A percentile compares a stretch with the other conserved stretches of the same genome.
Conservation (phyloP, 2,329 filamentous ascomycete species). For the Epichloe elymi region DNA sequence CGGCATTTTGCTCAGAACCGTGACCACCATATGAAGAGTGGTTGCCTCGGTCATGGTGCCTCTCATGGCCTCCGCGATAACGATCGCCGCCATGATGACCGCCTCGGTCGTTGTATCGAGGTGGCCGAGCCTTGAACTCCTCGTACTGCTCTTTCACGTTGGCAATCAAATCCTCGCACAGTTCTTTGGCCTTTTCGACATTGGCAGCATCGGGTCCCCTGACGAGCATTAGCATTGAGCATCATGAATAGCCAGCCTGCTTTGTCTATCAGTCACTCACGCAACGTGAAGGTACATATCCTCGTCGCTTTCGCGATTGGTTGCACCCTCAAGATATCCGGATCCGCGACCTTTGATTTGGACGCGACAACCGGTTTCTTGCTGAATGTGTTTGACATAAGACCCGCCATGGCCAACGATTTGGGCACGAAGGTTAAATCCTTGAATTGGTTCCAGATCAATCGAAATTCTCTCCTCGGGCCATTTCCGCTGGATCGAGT, state of each 20-base stretch:
- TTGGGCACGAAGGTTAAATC: conserved; percentile 92
- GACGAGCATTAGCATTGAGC: conserved; percentile 4
- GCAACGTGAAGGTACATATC: conserved; percentile 95
- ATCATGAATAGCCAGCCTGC: too few relatives aligned
- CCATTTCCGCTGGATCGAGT: conserved; percentile 71
- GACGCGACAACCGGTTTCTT: conserved; percentile 87
- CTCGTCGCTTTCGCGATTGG: conserved; percentile 85
- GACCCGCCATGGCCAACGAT: conserved; percentile 89
- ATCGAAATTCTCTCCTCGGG: conserved; percentile 92
- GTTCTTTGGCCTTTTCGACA: conserved; percentile 74
- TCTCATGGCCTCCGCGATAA: conserved; percentile 18
- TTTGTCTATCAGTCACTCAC: conserved; percentile 36
- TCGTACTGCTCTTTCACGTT: conserved; percentile 88
- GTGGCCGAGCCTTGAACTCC: conserved; percentile 73
- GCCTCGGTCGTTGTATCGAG: conserved; percentile 43
- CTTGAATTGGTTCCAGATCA: conserved; percentile 75
- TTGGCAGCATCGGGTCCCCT: conserved; percentile 80
- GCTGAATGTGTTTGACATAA: conserved; percentile 96
- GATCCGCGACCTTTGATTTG: conserved; percentile 97
- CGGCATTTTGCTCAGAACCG: conserved; percentile 14
- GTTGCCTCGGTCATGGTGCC: conserved; percentile 16
- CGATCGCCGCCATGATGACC: conserved; percentile 18
- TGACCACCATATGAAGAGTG: conserved; percentile 17
- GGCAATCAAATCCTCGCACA: conserved; percentile 75
- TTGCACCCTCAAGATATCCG: conserved; percentile 80